These are phyloP conservation scores for Ailanthus altissimus DNA, from an alignment of 345 rosid species.

Conservation along the genomic window DNA sequence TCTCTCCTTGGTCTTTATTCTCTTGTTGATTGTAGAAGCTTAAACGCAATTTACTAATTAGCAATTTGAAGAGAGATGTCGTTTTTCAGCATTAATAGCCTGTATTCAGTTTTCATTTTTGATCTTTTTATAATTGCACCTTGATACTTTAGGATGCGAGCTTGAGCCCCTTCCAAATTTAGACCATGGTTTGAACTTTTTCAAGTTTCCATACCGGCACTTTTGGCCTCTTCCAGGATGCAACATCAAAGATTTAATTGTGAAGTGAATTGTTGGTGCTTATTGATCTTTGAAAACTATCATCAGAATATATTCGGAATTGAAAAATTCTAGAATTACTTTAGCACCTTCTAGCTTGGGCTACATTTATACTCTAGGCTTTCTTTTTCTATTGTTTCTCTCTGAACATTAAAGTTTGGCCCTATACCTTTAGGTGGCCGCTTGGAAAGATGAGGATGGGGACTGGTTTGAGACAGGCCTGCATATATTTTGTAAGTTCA, in stretches of 20 bases:
- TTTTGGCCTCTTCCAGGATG: neutral
- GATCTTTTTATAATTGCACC: no score
- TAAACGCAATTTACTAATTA: neutral
- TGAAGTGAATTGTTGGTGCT: neutral
- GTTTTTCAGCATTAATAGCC: neutral
- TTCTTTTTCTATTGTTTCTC: neutral
- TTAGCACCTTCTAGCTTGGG: slow-evolving; percentile 5
- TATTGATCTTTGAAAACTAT: neutral
- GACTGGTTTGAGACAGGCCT: slow-evolving; percentile 96
- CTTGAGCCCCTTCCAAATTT: neutral
- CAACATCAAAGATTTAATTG: neutral
- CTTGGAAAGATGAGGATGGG: slow-evolving; percentile 93
- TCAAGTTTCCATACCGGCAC: neutral
- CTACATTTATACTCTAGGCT: slow-evolving; percentile 7
- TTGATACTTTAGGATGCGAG: neutral
- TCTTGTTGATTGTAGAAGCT: neutral
- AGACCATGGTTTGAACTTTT: neutral
- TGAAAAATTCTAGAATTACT: neutral
- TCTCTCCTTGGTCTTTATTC: neutral
- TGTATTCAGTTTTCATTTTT: no score
- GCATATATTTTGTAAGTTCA: slow-evolving; percentile 89
- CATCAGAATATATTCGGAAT: neutral
- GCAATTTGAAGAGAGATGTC: neutral
- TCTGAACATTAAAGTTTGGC: slow-evolving; percentile 13
- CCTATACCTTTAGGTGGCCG: slow-evolving; percentile 62